Conservation (phyloP, 1,284 basidiomycete genomes). For the Abortiporus biennis region DNA sequence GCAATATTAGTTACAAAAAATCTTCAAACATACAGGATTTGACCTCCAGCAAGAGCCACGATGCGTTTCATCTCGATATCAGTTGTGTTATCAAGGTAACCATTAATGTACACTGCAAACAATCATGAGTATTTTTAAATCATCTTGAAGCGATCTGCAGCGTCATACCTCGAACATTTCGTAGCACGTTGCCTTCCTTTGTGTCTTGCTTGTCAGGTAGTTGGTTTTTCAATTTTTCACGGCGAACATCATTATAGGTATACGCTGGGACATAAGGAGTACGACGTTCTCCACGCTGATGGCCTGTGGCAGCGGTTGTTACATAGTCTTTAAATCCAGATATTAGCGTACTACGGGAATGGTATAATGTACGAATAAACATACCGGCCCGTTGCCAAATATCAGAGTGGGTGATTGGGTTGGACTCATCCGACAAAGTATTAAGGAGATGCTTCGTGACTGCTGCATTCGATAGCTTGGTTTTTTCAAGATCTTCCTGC, state of each 20-base stretch:
- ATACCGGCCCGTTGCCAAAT: slow-evolving; percentile 52
- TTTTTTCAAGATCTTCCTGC: too few relatives aligned
- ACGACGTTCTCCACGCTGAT: slow-evolving; percentile 58
- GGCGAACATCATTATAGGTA: slow-evolving; percentile 39
- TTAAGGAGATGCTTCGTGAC: slow-evolving; percentile 51
- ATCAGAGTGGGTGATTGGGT: slow-evolving; percentile 71
- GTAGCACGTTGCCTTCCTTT: slow-evolving; percentile 30
- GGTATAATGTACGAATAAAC: neutral
- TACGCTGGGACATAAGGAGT: slow-evolving; percentile 15
- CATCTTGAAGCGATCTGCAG: neutral
- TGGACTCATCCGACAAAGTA: slow-evolving; percentile 51
- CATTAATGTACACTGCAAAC: slow-evolving; percentile 49
- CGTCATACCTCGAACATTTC: slow-evolving; percentile 25
- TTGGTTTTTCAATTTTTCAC: slow-evolving; percentile 47
- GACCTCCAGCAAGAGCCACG: slow-evolving; percentile 52
- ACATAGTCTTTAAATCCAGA: slow-evolving; percentile 39
- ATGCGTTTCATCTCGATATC: slow-evolving; percentile 70
- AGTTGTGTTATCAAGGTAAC: slow-evolving; percentile 61
- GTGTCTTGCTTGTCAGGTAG: slow-evolving; percentile 16
- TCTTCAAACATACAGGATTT: slow-evolving; percentile 33
- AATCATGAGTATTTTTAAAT: slow-evolving; percentile 5
- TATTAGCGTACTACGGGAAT: neutral
- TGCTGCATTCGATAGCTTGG: slow-evolving; percentile 33
- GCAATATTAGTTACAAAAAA: neutral
- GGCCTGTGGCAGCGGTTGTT: slow-evolving; percentile 55